A percentile compares a stretch with the other conserved stretches of the same genome.
Evolutionary conservation across 139 green algal species (phyloP).

Genomic region (Chlorella sp.): DNA sequence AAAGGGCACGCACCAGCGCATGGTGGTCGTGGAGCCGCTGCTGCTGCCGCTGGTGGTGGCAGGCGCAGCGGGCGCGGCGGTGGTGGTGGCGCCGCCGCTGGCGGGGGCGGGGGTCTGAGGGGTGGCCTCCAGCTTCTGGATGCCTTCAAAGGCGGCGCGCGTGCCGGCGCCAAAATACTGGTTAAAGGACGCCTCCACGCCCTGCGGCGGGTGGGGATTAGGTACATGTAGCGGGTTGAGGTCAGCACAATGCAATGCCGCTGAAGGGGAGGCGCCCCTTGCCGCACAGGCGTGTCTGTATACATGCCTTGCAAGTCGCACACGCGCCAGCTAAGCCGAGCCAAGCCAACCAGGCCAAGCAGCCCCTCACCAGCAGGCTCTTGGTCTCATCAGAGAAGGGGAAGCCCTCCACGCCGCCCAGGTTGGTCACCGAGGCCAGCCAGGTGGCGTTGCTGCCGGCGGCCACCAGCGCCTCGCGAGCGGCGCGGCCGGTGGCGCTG

Average conservation of each 20-base stretch:
- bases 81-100: neutral
- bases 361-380: neutral
- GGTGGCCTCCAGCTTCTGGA: neutral
- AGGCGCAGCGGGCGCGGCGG: neutral
- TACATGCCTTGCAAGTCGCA: no score
- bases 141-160: neutral
- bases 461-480: neutral
- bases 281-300: no score
- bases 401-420: neutral
- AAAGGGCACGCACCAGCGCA: slow-evolving; percentile 24
- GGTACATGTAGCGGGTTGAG: neutral
- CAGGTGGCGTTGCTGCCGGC: neutral
- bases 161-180: neutral
- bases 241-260: no score
- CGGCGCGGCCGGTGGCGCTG: neutral
- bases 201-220: neutral
- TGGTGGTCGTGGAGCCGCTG: neutral
- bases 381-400: neutral
- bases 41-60: neutral
- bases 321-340: no score
- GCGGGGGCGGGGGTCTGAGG: neutral
- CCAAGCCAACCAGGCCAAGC: no score
- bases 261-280: no score
- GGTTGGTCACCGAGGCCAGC: no score
- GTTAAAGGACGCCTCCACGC: neutral